These are phyloP conservation scores for Syzygium syzygioides DNA, from an alignment of 441 rosid genomes.

Conservation along the genomic window DNA sequence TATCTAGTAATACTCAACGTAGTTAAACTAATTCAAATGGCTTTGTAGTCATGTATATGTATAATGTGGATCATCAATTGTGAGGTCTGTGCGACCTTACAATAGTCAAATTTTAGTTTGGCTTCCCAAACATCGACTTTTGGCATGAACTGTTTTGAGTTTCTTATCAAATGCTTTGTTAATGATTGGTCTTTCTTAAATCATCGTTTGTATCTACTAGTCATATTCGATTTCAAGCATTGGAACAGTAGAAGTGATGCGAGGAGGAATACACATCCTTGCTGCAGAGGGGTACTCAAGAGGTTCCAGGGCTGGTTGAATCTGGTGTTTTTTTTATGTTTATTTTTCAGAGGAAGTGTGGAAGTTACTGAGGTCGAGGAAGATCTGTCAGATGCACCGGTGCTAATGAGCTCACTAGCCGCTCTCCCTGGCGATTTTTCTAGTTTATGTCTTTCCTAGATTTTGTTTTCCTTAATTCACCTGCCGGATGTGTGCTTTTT, in stretches of 20 bases:
- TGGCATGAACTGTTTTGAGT: background rate
- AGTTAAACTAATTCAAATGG: background rate
- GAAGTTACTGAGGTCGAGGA: conserved; percentile 66
- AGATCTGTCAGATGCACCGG: conserved; percentile 90
- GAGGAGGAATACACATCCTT: background rate
- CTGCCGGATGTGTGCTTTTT: background rate
- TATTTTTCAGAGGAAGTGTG: conserved; percentile 59
- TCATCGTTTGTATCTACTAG: background rate
- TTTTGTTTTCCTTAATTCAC: background rate
- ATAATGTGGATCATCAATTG: background rate
- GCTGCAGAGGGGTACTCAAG: conserved; percentile 84
- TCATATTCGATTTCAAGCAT: background rate
- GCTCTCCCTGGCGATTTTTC: conserved; percentile 73
- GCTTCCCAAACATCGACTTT: background rate
- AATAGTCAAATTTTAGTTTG: background rate
- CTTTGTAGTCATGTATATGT: background rate
- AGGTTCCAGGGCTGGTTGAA: conserved; percentile 89
- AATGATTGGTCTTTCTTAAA: background rate
- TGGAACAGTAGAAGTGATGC: background rate
- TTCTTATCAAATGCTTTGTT: background rate
- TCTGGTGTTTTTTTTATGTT: conserved; percentile 43
- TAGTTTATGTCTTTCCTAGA: background rate
- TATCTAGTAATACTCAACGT: background rate
- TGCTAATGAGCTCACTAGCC: conserved; percentile 90
- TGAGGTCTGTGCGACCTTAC: background rate